These are phyloP conservation scores for Vigna trinervia DNA, from an alignment of 306 rosid species.

Conservation along the genomic window DNA sequence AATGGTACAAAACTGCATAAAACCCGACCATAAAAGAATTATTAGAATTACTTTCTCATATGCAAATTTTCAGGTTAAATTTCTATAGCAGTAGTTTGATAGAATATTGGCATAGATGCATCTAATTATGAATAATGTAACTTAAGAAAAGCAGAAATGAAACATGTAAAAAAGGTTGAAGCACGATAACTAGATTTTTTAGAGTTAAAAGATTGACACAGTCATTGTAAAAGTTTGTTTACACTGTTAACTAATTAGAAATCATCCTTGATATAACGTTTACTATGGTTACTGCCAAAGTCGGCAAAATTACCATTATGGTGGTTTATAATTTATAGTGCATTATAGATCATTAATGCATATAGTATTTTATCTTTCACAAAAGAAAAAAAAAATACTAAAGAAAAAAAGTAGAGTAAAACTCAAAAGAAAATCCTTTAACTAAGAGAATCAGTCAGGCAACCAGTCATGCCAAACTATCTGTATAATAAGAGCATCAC, in stretches of 20 bases:
- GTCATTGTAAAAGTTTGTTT: background rate
- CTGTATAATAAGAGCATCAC: background rate
- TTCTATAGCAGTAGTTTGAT: background rate
- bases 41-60: constrained; percentile 23
- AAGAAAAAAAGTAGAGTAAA: background rate
- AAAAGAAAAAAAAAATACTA: background rate
- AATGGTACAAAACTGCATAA: constrained; percentile 83
- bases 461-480: background rate
- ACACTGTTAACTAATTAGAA: background rate
- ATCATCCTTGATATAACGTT: background rate
- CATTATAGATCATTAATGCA: background rate
- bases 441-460: background rate
- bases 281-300: background rate
- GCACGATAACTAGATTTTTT: background rate
- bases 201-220: background rate
- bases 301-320: background rate
- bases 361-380: background rate
- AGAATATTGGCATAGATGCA: background rate
- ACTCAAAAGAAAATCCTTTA: background rate
- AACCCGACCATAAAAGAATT: constrained; percentile 35
- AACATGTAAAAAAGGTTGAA: background rate
- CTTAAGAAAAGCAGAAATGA: background rate
- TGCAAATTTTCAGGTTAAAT: background rate
- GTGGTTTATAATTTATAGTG: background rate
- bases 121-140: background rate